Evolutionary conservation across 176 grass and related monocot species (phyloP), one percentile per base, ranked within the genome.

Genomic region (Elaeis guineensis): DNA sequence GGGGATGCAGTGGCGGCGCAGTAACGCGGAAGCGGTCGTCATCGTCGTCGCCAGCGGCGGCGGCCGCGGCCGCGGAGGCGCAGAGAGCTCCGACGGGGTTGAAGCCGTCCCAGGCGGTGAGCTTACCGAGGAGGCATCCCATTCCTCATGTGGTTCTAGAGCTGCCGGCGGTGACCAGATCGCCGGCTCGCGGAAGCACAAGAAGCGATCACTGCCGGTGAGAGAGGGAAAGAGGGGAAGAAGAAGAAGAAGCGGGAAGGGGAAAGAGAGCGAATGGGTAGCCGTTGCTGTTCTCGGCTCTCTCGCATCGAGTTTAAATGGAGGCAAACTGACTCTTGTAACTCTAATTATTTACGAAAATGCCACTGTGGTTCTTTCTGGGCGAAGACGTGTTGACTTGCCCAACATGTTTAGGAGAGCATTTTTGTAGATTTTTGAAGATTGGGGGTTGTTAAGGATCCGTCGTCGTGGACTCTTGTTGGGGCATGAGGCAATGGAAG

Each of bases 81-180:
- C 25, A 5, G 32, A 58, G 2, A 6, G 69, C 7, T 15, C 20
- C 54, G 28, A 59, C n/a, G 19, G 79, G 69, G 53, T 82, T 83
- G 82, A 92, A 81, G 55, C 22, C 19, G 59, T 66, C 50, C 15
- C 63, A 70, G 67, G 39, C 20, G 21, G 71, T 57, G 63, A 85
- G 77, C 77, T 99, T 99, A 72, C 88, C 89, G 49, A 89, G 62
- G 57, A 81, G 25, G 75, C 94, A 99, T 58, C 94, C 94, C 94
- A 99, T 99, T 68, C 48, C 57, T 80, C 75, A 91, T 88, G 76
- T 74, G 72, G 26, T 44, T 44, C 35, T 9, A 4, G 35, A 9
- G 35, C 11, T 9, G 35, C 35, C 39, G 49, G 16, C 22, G 55
- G 50, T 44, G 50, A 52, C 9, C 44, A 63, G 15, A 24, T 30